Evolutionary conservation across 2,329 filamentous ascomycete genomes (phyloP), one percentile per base, ranked within the genome.

Genomic region (Diplodia mutila): DNA sequence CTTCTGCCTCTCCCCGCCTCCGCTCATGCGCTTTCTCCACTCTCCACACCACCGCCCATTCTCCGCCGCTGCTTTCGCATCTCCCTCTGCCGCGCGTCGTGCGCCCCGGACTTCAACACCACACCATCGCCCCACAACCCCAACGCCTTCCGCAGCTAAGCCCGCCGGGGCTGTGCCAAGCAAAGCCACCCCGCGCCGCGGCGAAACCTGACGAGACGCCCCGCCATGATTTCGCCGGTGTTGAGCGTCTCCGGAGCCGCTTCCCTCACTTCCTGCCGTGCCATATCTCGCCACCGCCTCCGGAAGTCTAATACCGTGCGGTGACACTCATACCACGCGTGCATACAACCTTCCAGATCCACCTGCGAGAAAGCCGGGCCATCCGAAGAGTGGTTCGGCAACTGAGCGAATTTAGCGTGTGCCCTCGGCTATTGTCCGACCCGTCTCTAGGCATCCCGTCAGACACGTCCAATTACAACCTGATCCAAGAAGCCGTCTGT

Each of bases 221-320:
- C 57, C 57, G 25, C 39, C 25, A 49, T 32, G 29, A 29, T 61
- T 61, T 61, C 57, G 12, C 57, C 57, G 57, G 23, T 23, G 25
- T 49, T 61, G 57, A 61, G 25, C 37, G 21, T 18, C n/a, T 21
- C 18, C 42, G n/a, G 18, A 2, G 3, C n/a, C 18, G 12, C 23
- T 14, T 27, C 25, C n/a, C 39, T 61, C 55, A 21, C 39, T 9
- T 16, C 37, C 37, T 48, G 55, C 39, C 12, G 37, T 61, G 39
- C 55, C 39, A 42, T 39, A 11, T 59, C 54, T 59, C 54, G 16
- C 54, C 54, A 59, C 54, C 23, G 12, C 23, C 27, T 14, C 4
- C 53, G 53, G 53, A 39, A 21, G 4, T 37, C 53, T 21, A 8
- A 25, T 59, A 4, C 55, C 34, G 34, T 48, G 34, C 34, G 7